Base-by-base conservation (phyloP, 208 protist species). In the Crithidia thermophila region DNA sequence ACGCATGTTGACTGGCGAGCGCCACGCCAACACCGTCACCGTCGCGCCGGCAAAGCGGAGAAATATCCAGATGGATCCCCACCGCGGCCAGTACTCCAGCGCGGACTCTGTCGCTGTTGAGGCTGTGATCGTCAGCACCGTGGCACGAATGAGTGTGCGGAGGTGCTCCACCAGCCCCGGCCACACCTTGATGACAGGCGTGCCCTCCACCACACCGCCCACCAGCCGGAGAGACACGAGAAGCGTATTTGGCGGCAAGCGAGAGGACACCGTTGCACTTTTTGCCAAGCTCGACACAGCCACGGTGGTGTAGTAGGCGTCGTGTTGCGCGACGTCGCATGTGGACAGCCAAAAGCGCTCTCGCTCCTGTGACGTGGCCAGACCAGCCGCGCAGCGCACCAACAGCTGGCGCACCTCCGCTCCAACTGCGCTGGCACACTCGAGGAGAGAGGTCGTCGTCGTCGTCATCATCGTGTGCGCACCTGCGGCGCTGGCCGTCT, bases 11-110 rank as follows among this genome's bases (percentile, higher is more conserved):
- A 40, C 23, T 10, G 68, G 37, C 11, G 51, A 40, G 13, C 47
- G 39, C 68, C 68, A 74, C 23, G 42, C 68, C 18, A 74, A 51
- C 16, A 63, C 51, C 21, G 20, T 40, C n/a, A 67, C 59, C 14
- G 68, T 55, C 5, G 68, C 1, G 14, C 50, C 59, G 21, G 14
- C 37, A 67, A 67, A 37, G 51, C 42, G 68, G n/a, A 74, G 25
- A 37, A 62, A 67, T 20, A 74, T 33, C 59, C 59, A 67, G 18
- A 74, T 21, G 23, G 59, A 55, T 37, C 46, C 20, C 68, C 68
- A 74, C 23, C 51, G 50, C 33, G 51, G 43, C 68, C 68, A 74
- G 34, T 39, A 46, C 25, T 67, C 68, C 31, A 62, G 42, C 18
- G 8, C 68, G 1, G 31, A 42, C 36, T 46, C 37, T 14, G 9